Evolutionary conservation across 1,284 basidiomycete species (phyloP).

Genomic region (Phlebopus sp.): DNA sequence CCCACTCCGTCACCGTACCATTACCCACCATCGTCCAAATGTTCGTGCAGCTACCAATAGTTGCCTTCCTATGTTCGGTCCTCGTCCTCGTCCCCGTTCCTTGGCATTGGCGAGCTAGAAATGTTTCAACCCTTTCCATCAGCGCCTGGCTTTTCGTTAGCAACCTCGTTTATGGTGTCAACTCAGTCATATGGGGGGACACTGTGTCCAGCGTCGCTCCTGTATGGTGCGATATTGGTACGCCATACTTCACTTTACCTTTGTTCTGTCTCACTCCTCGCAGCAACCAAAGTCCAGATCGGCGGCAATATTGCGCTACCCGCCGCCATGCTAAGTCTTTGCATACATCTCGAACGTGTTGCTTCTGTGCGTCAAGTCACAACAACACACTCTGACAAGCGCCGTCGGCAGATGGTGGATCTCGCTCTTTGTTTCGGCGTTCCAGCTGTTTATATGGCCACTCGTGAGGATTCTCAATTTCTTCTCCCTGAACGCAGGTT

Average conservation of each 20-base stretch:
- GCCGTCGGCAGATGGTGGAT: conserved; percentile 39
- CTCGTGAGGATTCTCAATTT: conserved; percentile 37
- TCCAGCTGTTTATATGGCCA: conserved; percentile 43
- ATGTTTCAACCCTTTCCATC: too few species aligned
- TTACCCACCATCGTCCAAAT: too few species aligned
- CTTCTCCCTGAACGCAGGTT: too few species aligned
- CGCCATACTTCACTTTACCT: conserved; percentile 17
- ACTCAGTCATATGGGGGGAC: conserved; percentile 52
- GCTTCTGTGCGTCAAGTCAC: conserved; percentile 36
- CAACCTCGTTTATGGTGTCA: too few species aligned
- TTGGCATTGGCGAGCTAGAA: too few species aligned
- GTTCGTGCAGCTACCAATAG: too few species aligned
- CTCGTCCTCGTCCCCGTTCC: too few species aligned
- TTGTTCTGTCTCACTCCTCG: conserved; percentile 6
- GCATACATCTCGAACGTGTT: conserved; percentile 39
- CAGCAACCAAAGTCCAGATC: conserved; percentile 39
- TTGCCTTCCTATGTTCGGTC: too few species aligned
- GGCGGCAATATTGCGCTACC: conserved; percentile 46
- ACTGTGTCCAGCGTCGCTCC: conserved; percentile 41
- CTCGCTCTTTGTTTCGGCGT: conserved; percentile 40
- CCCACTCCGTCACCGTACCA: too few species aligned
- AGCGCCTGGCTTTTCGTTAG: too few species aligned
- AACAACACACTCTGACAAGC: conserved; percentile 28
- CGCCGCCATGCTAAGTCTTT: conserved; percentile 41
- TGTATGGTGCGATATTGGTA: conserved; percentile 68